A percentile compares a stretch with the other conserved stretches of the same genome.
phyloP scores from a whole-genome alignment of 192 early-diverging fungal species.

The Rhizoclosmatium globosum region DNA sequence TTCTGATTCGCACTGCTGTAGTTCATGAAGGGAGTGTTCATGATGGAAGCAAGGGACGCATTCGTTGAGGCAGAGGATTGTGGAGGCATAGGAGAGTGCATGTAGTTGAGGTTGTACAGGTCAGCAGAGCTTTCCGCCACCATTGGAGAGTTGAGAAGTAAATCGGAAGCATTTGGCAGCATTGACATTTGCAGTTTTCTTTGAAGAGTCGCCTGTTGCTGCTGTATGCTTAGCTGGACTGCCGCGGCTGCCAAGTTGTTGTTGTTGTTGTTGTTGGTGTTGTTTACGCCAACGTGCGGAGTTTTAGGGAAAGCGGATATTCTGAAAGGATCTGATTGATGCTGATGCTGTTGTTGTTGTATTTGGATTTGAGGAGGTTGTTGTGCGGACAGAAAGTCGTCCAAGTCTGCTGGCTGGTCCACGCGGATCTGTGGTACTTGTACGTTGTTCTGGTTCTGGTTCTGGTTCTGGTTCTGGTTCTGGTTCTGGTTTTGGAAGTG shows the following conservation, averaged over 20 bases:
- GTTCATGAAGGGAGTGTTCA: neutral
- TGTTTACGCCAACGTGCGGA: neutral
- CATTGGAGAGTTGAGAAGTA: neutral
- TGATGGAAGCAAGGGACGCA: neutral
- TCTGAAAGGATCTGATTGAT: neutral
- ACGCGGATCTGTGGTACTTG: neutral
- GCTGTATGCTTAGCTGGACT: neutral
- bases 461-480: too few relatives aligned
- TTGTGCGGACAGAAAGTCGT: neutral
- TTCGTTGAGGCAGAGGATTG: neutral
- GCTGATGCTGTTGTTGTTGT: neutral
- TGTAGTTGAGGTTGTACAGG: neutral
- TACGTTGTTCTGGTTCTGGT: too few relatives aligned
- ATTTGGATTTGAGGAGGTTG: neutral
- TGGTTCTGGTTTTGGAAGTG: neutral
- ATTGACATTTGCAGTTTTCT: neutral
- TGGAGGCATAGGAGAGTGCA: neutral
- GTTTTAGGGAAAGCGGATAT: neutral
- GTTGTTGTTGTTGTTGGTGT: neutral
- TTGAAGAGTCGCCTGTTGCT: neutral
- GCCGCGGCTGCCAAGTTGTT: neutral
- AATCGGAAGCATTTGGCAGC: neutral
- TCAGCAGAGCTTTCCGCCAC: neutral
- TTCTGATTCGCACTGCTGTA: neutral
- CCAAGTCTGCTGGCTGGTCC: neutral